Conservation (phyloP, 345 rosid species). For the Erysimum cheiranthoides region DNA sequence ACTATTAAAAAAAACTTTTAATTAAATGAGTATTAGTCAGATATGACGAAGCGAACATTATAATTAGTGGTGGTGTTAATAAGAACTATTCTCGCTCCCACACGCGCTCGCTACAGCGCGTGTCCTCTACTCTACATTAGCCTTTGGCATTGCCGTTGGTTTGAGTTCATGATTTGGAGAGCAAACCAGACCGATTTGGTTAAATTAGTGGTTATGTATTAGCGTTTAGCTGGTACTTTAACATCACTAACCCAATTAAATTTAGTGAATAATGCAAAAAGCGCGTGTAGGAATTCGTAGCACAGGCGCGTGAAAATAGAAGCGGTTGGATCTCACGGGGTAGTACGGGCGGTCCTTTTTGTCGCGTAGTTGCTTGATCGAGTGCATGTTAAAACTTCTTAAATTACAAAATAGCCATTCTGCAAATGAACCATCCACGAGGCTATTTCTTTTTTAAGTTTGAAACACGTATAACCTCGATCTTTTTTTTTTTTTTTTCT, state of each 20-base stretch:
- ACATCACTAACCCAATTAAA: not conserved
- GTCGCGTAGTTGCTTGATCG: conserved; percentile 38
- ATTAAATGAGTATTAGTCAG: conserved; percentile 47
- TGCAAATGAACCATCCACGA: conserved; percentile 13
- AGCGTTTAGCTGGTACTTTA: not conserved
- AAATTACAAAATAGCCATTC: not conserved
- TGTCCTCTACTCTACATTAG: not conserved
- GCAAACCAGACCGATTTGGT: not conserved
- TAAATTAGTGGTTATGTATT: not conserved
- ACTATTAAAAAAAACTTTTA: not conserved
- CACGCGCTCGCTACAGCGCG: conserved; percentile 13
- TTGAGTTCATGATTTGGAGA: not conserved
- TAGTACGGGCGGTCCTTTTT: conserved; percentile 38
- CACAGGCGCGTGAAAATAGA: conserved; percentile 25
- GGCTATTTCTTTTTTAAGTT: not conserved
- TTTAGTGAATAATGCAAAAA: not conserved
- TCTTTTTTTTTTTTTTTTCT: too few species aligned
- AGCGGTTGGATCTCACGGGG: conserved; percentile 32
- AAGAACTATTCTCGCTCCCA: conserved; percentile 10
- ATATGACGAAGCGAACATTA: conserved; percentile 49
- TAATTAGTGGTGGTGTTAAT: conserved; percentile 44
- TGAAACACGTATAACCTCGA: not conserved
- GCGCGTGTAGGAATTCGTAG: conserved; percentile 1
- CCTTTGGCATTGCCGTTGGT: not conserved
- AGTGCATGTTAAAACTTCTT: not conserved